Evolutionary conservation across 768 basidiomycete species (phyloP), one percentile per base, ranked within the genome.

Genomic region (Leccinum arenicola): DNA sequence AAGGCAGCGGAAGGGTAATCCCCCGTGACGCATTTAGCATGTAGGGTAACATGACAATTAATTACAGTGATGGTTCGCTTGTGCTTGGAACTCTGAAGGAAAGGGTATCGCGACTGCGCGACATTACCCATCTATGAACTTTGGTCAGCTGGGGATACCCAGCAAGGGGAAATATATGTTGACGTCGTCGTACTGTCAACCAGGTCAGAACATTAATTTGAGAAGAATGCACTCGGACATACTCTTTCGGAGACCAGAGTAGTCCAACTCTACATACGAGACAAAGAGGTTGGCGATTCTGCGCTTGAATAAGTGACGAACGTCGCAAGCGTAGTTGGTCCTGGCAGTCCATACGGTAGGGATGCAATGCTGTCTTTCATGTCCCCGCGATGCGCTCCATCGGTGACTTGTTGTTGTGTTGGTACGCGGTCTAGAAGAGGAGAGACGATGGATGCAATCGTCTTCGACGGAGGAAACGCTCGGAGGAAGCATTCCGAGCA

Each of bases 191-290:
- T 95, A 97, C 92, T 95, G 61, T n/a, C n/a, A 10, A 33, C 10
- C 2, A 10, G 2, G 2, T 64, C 3, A 65, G 57, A 36, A 31
- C 27, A 6, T 1, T 3, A 8, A 40, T 15, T n/a, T 1, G 4
- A 17, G 2, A 6, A 3, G 4, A 23, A 49, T 6, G 11, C 3
- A 4, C 10, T 6, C 29, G 52, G 31, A 73, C 85, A 58, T 70
- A 94, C 89, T 95, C 79, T 98, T 98, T 65, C 93, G 84, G 75
- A 98, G 93, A 1, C 95, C 96, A 0, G 93, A 29, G 70, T 92
- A 82, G 72, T 98, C 98, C 58, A 97, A 77, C 67, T 98, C 93
- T 57, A 93, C 85, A 63, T 93, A 99, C 6, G 93, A 97, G 11
- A 31, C 31, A 31, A 94, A 29, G 27, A 29, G 80, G 50, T 80